phyloP scores from a whole-genome alignment of 257 asterid genomes.

The Nicotiana tomentosiformis region DNA sequence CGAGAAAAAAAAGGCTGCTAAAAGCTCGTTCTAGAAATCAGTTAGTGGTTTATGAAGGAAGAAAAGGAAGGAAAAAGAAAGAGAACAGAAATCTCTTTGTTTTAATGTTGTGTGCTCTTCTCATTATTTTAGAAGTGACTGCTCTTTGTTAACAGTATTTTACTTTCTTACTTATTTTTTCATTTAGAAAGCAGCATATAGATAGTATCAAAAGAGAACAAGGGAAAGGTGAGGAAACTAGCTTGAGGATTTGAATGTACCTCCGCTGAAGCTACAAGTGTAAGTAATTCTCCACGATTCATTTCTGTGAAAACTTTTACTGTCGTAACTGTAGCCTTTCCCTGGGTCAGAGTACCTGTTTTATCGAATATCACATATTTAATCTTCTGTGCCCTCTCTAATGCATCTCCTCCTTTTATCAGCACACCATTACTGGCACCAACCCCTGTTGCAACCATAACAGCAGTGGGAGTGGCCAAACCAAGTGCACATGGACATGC shows the following conservation, averaged over 20 bases:
- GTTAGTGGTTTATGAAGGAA: background rate
- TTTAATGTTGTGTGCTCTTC: too few relatives aligned
- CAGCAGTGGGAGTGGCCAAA: constrained; percentile 99
- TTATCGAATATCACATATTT: constrained; percentile 81
- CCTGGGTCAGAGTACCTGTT: constrained; percentile 97
- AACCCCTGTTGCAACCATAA: constrained; percentile 99
- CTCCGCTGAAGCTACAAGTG: constrained; percentile 97
- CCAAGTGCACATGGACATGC: constrained; percentile 99
- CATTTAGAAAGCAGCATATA: background rate
- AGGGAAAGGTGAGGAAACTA: too few relatives aligned
- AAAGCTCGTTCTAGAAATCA: background rate
- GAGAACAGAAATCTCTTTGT: background rate
- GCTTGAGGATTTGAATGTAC: constrained; percentile 25
- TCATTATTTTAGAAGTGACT: too few relatives aligned
- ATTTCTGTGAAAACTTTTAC: constrained; percentile 73
- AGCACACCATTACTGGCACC: constrained; percentile 97
- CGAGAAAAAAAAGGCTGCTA: background rate
- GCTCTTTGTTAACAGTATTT: background rate
- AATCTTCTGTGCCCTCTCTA: constrained; percentile 91
- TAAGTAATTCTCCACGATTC: constrained; percentile 95
- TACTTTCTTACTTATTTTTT: background rate
- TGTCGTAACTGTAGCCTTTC: constrained; percentile 82
- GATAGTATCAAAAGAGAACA: background rate
- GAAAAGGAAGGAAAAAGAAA: background rate
- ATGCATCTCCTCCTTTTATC: constrained; percentile 96